Percentiles rank a stretch among this genome's conserved stretches.
These are phyloP conservation scores for Trichoderma koningiopsis DNA, from an alignment of 2,329 filamentous ascomycete genomes.

Conservation along the genomic window DNA sequence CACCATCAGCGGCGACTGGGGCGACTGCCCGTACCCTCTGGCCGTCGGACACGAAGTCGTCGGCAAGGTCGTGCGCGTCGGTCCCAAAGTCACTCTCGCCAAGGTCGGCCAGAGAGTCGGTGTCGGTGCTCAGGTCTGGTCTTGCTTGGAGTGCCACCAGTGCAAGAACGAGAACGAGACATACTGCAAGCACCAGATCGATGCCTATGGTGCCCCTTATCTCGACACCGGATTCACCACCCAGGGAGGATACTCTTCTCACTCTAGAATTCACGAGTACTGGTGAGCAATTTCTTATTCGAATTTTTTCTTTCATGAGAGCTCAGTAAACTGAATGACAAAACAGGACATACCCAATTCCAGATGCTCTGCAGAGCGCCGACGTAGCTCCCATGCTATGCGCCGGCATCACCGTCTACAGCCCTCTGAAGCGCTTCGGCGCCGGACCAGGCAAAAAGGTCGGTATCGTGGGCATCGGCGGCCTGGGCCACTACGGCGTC, in stretches of 20 bases:
- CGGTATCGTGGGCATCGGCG: constrained; percentile 72
- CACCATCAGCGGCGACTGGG: constrained; percentile 71
- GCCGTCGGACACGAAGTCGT: constrained; percentile 75
- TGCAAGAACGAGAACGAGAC: constrained; percentile 47
- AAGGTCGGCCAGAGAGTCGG: constrained; percentile 61
- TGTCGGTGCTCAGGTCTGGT: constrained; percentile 58
- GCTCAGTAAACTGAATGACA: background rate
- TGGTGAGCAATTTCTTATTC: constrained; percentile 55
- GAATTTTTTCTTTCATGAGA: constrained; percentile 46
- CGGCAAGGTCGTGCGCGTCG: constrained; percentile 68
- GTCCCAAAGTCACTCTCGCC: constrained; percentile 51
- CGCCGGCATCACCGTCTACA: constrained; percentile 79
- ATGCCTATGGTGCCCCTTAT: constrained; percentile 56
- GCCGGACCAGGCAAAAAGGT: constrained; percentile 78
- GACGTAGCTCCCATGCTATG: constrained; percentile 81
- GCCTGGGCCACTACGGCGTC: constrained; percentile 71
- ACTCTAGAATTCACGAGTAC: constrained; percentile 41
- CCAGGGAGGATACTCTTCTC: constrained; percentile 58
- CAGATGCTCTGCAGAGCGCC: constrained; percentile 64
- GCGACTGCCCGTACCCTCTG: constrained; percentile 61
- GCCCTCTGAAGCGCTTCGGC: constrained; percentile 74
- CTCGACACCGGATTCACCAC: constrained; percentile 55
- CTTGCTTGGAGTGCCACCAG: constrained; percentile 51
- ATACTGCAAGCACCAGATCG: constrained; percentile 44
- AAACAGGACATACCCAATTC: constrained; percentile 68